Base-by-base conservation (phyloP, 306 rosid species). In the Ammopiptanthus mongolicus region DNA sequence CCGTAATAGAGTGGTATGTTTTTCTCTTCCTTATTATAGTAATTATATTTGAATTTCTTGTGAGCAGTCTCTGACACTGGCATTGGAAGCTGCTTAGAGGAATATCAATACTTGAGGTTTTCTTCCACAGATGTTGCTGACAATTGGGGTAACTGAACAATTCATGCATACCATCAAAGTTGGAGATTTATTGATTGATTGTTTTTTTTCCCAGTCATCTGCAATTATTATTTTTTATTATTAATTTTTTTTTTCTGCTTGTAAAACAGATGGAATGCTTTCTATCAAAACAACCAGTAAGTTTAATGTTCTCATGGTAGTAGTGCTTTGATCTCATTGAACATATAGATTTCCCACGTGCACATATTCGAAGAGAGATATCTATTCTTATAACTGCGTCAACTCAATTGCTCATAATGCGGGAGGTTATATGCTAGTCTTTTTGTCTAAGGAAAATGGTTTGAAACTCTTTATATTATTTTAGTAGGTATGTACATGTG, bases 31-130 rank as follows among this genome's bases (percentile, higher is more conserved):
- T 1, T 1, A 25, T 25, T 25, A 25, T 39, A 10, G 2, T 41
- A 41, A 41, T 11, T 10, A 41, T 9, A 41, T 44, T 44, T 13
- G 51, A 81, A 19, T 69, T 81, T 84, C 6, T 44, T 33, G 15
- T 22, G 61, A 59, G 57, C 79, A 95, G 99, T 95, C 72, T 88
- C 97, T 52, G 99, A 92, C 82, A 90, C 99, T 5, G 99, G 99
- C 0, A 56, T 85, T 31, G 96, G 97, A 67, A 87, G 92, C 88
- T 69, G 87, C 85, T 52, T 83, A 80, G 89, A 81, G 76, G 96
- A 95, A 75, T 92, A 85, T 85, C 88, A 67, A 29, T 73, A 48
- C 53, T 37, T 91, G 80, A 86, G 82, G 78, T 75, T 84, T 80
- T 70, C 84, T 3, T 65, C 61, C 65, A 86, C 59, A 12, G 84